Evolutionary conservation across 2,329 filamentous ascomycete species (phyloP).

Genomic region (Cryphonectria japonica): DNA sequence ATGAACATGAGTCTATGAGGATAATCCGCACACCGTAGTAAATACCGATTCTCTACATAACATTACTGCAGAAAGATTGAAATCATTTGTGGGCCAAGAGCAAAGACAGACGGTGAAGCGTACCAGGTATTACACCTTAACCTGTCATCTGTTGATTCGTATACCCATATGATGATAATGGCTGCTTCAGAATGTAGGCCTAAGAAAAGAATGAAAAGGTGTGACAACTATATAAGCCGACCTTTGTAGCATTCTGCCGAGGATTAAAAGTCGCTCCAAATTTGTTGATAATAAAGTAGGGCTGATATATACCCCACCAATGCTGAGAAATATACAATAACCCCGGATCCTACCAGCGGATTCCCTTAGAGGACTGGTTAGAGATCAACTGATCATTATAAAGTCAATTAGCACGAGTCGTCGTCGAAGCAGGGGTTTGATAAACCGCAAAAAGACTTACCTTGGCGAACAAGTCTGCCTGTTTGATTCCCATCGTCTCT

Average conservation of each 20-base stretch:
- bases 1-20: too few species aligned
- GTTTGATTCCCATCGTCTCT: slow-evolving; percentile 34
- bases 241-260: too few species aligned
- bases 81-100: background rate
- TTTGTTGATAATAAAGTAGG: too few species aligned
- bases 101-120: background rate
- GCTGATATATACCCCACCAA: background rate
- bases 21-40: too few species aligned
- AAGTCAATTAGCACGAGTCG: background rate
- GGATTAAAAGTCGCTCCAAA: too few species aligned
- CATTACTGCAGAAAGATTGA: too few species aligned
- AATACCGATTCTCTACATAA: too few species aligned
- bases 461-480: slow-evolving; percentile 34
- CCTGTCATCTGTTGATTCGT: background rate
- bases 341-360: background rate
- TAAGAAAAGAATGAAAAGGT: background rate
- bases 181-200: background rate
- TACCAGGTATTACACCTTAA: background rate
- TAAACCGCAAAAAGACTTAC: slow-evolving; percentile 3
- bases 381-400: slow-evolving; percentile 3
- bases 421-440: background rate
- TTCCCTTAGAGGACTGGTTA: background rate
- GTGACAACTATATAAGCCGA: background rate
- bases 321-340: too few species aligned
- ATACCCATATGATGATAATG: background rate